Base-by-base conservation (phyloP, 2,329 filamentous ascomycete genomes). In the Colletotrichum euphorbiae region DNA sequence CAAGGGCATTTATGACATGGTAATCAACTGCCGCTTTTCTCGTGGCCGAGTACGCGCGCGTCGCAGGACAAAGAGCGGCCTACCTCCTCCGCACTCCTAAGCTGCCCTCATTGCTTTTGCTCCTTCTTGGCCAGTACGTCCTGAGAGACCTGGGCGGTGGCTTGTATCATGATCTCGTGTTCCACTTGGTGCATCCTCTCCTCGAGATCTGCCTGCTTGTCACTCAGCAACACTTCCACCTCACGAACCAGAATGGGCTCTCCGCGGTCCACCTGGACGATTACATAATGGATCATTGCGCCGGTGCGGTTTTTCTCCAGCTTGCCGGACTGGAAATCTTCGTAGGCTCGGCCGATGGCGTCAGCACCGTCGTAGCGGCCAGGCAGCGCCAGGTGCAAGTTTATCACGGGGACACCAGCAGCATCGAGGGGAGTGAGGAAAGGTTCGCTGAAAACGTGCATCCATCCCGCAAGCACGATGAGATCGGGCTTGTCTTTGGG, bases 261-360 rank as follows among this genome's bases (percentile, higher is more conserved):
- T 2, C 94, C 94, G 74, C 91, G 87, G 80, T 97, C 94, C 62
- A 97, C 93, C 77, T 95, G 89, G 8, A 81, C 83, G 70, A 92
- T 90, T 51, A 97, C 93, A 79, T 94, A 91, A 80, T 97, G 94
- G 15, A 93, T 89, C 94, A 97, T 97, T 61, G 97, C 90, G 0
- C 94, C 94, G 0, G 94, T 97, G 71, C 85, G 86, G 71, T 86
- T 85, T 72, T 91, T 85, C 73, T 90, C 87, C 9, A 93, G 86
- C 71, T 85, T 86, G 6, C 87, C 86, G 2, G 80, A 81, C 75
- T 89, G 79, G 76, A 92, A 94, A 65, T 93, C 93, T 52, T 87
- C 84, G 79, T 89, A 93, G 3, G 94, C 93, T 24, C 93, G 85
- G 73, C 91, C 88, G 73, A 97, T 97, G 15, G 93, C 94, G 71